These are phyloP conservation scores for Apiotrichum gracile DNA, from an alignment of 1,284 basidiomycete genomes.

Conservation along the genomic window DNA sequence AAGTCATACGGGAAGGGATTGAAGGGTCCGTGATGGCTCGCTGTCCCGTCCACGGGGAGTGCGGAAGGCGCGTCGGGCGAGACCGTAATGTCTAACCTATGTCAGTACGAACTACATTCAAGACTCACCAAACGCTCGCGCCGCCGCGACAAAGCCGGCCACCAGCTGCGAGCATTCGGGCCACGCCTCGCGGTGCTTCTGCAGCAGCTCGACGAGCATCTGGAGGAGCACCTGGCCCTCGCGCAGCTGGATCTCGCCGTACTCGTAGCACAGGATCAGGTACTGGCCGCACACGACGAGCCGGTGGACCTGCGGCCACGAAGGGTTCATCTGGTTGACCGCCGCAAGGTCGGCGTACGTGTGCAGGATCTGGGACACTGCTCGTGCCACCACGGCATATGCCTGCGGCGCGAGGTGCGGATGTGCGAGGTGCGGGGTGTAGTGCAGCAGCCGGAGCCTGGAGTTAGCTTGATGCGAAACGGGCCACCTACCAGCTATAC, in stretches of 20 bases:
- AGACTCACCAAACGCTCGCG: conserved; percentile 6
- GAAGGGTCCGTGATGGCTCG: background rate
- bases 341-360: conserved; percentile 17
- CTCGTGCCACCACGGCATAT: conserved; percentile 11
- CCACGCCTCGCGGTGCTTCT: conserved; percentile 9
- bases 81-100: background rate
- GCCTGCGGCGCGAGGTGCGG: conserved; percentile 8
- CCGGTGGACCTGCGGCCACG: conserved; percentile 23
- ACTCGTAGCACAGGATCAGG: conserved; percentile 18
- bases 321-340: conserved; percentile 13
- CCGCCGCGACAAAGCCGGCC: conserved; percentile 9
- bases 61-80: background rate
- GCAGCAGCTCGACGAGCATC: conserved; percentile 13
- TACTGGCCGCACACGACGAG: conserved; percentile 19
- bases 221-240: conserved; percentile 15
- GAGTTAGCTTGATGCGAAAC: background rate
- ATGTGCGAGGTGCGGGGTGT: conserved; percentile 14
- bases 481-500: conserved; percentile 19
- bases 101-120: background rate
- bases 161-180: conserved; percentile 9
- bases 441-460: conserved; percentile 24
- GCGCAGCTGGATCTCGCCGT: conserved; percentile 17
- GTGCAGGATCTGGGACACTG: conserved; percentile 19
- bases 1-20: conserved; percentile 3
- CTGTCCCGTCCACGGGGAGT: too few species aligned